phyloP scores from a whole-genome alignment of 2,329 filamentous ascomycete species.

The Boeremia exigua region DNA sequence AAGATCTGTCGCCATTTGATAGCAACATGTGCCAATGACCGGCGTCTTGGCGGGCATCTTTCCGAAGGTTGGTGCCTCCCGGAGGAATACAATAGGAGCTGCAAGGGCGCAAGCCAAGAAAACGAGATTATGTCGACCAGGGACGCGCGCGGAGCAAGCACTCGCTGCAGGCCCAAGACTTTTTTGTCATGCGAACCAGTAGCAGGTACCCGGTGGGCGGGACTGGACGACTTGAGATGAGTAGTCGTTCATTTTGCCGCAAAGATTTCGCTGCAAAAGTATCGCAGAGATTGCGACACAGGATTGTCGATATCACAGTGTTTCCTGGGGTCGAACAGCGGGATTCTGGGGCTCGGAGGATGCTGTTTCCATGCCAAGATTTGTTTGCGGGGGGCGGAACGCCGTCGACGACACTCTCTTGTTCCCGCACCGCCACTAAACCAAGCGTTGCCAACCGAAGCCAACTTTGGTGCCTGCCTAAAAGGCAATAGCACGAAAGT shows the following conservation, averaged over 20 bases:
- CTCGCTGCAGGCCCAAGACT: conserved; percentile 17
- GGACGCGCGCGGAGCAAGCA: conserved; percentile 12
- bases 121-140: background rate
- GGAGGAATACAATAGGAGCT: background rate
- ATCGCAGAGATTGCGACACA: no score
- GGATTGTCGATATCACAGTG: no score
- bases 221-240: background rate
- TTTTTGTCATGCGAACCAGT: conserved; percentile 7
- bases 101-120: conserved; percentile 4
- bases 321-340: background rate
- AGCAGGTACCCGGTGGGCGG: conserved; percentile 1
- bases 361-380: background rate
- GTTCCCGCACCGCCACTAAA: background rate
- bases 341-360: background rate
- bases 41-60: conserved; percentile 15
- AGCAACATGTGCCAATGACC: conserved; percentile 6
- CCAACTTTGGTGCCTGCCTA: conserved; percentile 11
- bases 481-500: conserved; percentile 5
- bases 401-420: background rate
- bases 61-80: conserved; percentile 3
- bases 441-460: conserved; percentile 13
- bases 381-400: conserved; percentile 2
- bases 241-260: background rate
- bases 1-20: conserved; percentile 13
- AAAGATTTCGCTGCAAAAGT: no score